Evolutionary conservation across 2,329 filamentous ascomycete genomes (phyloP).

Genomic region (Pseudogymnoascus sp.): DNA sequence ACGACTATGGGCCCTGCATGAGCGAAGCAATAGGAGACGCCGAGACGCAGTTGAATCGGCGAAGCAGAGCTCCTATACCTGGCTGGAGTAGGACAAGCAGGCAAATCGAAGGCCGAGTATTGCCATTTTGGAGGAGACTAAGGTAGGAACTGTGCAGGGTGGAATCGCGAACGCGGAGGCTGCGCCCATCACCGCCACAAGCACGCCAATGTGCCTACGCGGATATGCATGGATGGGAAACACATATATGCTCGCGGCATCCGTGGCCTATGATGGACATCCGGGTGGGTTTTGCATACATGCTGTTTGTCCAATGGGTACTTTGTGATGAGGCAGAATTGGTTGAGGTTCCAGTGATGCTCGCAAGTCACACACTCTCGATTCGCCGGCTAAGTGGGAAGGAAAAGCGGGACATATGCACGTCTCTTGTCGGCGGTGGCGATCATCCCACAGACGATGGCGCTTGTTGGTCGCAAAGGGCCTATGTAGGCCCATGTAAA

Average conservation of each 20-base stretch:
- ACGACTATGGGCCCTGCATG: neutral
- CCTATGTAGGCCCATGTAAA: neutral
- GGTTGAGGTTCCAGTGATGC: neutral
- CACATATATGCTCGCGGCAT: neutral
- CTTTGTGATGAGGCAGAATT: conserved; percentile 3
- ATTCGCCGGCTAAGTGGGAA: conserved; percentile 5
- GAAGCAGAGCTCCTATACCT: conserved; percentile 1
- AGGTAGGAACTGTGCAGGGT: conserved; percentile 8
- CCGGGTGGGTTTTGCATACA: neutral
- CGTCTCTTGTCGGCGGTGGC: conserved; percentile 7
- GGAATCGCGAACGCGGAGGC: neutral
- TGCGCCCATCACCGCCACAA: conserved; percentile 1
- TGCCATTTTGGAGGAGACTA: conserved; percentile 1
- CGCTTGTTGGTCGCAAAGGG: conserved; percentile 1
- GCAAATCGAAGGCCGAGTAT: conserved; percentile 2
- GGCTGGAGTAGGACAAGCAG: neutral
- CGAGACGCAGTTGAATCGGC: conserved; percentile 6
- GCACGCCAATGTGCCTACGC: neutral
- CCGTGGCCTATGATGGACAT: neutral
- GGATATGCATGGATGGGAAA: neutral
- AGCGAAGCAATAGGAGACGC: conserved; percentile 8
- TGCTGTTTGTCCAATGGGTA: conserved; percentile 4
- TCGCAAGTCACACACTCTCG: conserved; percentile 8
- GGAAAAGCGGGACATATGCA: neutral
- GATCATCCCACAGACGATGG: conserved; percentile 9